Conservation (phyloP, 2,329 filamentous ascomycete genomes). For the Fusarium robinianum region DNA sequence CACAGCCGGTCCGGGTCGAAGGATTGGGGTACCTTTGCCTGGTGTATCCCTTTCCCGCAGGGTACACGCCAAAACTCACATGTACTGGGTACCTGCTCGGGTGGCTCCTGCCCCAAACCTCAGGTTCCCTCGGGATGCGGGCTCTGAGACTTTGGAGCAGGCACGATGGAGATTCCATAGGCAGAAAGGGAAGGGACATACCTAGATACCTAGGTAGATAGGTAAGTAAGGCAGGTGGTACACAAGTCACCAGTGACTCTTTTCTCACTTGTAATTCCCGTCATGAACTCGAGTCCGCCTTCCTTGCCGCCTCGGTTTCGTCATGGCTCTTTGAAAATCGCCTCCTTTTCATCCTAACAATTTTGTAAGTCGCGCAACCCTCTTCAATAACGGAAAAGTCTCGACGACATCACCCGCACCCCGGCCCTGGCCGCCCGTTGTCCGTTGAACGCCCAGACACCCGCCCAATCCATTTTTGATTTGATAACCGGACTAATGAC, state of each 20-base stretch:
- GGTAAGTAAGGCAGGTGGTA: too few relatives aligned
- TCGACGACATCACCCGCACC: conserved; percentile 10
- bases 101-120: too few relatives aligned
- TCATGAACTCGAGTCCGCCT: background rate
- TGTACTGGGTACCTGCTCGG: conserved; percentile 13
- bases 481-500: conserved; percentile 37
- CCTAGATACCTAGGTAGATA: too few relatives aligned
- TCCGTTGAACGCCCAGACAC: conserved; percentile 33
- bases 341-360: too few relatives aligned
- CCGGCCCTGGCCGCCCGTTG: conserved; percentile 27
- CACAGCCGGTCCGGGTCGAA: conserved; percentile 22
- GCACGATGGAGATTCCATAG: conserved; percentile 19
- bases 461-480: conserved; percentile 33
- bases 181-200: too few relatives aligned
- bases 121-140: conserved; percentile 6
- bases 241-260: too few relatives aligned
- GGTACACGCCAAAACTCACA: conserved; percentile 10
- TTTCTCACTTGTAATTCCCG: too few relatives aligned
- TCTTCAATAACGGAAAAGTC: conserved; percentile 8
- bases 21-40: conserved; percentile 17
- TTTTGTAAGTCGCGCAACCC: conserved; percentile 8
- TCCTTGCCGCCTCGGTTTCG: background rate
- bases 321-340: conserved; percentile 7
- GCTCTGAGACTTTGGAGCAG: conserved; percentile 8
- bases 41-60: conserved; percentile 16